Conservation (phyloP, 495 filamentous ascomycete species). For the Pyrenula massariospora region DNA sequence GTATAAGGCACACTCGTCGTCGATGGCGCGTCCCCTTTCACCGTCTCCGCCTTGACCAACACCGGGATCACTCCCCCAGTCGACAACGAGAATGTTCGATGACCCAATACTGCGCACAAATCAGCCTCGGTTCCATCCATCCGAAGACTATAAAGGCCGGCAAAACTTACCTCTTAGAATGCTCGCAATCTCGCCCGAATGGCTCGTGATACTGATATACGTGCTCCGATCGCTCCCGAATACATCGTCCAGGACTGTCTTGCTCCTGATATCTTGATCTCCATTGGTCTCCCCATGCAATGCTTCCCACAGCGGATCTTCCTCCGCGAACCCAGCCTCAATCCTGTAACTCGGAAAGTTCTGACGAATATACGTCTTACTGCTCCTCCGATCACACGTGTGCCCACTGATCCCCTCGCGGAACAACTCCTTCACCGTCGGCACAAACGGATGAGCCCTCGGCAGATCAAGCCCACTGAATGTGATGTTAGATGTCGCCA, state of each 20-base stretch:
- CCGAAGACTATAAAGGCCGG: background rate
- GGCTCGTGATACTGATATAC: slow-evolving; percentile 56
- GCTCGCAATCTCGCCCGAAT: slow-evolving; percentile 52
- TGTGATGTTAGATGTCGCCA: slow-evolving; percentile 50
- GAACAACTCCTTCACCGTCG: slow-evolving; percentile 57
- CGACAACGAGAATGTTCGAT: slow-evolving; percentile 45
- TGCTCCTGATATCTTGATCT: slow-evolving; percentile 43
- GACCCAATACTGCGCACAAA: slow-evolving; percentile 32
- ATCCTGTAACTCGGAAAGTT: slow-evolving; percentile 49
- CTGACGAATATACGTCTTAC: slow-evolving; percentile 39
- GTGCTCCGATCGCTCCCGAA: slow-evolving; percentile 47
- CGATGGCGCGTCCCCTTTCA: slow-evolving; percentile 12
- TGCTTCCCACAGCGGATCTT: slow-evolving; percentile 50
- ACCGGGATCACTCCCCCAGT: slow-evolving; percentile 65
- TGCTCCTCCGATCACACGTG: slow-evolving; percentile 65
- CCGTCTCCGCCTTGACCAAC: slow-evolving; percentile 44
- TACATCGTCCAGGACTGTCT: slow-evolving; percentile 47
- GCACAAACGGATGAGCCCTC: slow-evolving; percentile 34
- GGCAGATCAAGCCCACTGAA: slow-evolving; percentile 47
- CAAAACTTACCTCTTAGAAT: slow-evolving; percentile 33
- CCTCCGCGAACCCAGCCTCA: slow-evolving; percentile 50
- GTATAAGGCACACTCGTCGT: slow-evolving; percentile 27
- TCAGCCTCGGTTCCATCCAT: background rate
- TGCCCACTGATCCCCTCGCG: slow-evolving; percentile 64
- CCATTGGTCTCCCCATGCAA: slow-evolving; percentile 38